These are phyloP conservation scores for Sphagnum magellanicum DNA, from an alignment of 228 moss, liverwort and hornwort species.

Conservation along the genomic window DNA sequence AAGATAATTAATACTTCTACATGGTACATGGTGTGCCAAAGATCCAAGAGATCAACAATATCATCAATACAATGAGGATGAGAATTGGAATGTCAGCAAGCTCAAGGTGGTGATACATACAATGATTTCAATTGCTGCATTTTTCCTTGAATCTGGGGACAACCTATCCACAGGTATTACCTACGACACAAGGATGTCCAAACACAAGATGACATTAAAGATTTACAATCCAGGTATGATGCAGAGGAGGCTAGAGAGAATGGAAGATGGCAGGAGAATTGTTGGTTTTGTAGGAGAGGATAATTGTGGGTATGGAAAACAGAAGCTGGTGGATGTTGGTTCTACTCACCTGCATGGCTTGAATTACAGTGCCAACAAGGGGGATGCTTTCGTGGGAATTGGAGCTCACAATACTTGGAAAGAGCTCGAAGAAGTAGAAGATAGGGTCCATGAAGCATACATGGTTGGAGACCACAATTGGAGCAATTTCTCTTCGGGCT, in stretches of 20 bases:
- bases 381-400: conserved; percentile 74
- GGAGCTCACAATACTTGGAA: conserved; percentile 83
- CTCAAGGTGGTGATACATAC: conserved; percentile 15
- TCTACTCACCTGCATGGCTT: conserved; percentile 59
- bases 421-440: conserved; percentile 72
- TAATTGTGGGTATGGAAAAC: no score
- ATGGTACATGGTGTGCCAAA: no score
- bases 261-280: no score
- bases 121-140: conserved; percentile 66
- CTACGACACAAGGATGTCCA: conserved; percentile 11
- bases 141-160: conserved; percentile 66
- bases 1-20: no score
- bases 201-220: no score
- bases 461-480: conserved; percentile 92
- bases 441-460: conserved; percentile 80
- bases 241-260: no score
- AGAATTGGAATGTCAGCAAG: no score
- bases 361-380: conserved; percentile 70
- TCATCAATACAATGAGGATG: no score
- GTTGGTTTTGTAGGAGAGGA: no score
- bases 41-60: no score
- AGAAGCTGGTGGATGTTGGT: no score
- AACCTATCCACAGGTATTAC: conserved; percentile 74
- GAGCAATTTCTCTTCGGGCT: conserved; percentile 69
- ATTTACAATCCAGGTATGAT: no score